Percentiles rank a stretch among this genome's conserved stretches.
Conservation (phyloP, 164 flowering plant species). For the Amborella trichopoda region DNA sequence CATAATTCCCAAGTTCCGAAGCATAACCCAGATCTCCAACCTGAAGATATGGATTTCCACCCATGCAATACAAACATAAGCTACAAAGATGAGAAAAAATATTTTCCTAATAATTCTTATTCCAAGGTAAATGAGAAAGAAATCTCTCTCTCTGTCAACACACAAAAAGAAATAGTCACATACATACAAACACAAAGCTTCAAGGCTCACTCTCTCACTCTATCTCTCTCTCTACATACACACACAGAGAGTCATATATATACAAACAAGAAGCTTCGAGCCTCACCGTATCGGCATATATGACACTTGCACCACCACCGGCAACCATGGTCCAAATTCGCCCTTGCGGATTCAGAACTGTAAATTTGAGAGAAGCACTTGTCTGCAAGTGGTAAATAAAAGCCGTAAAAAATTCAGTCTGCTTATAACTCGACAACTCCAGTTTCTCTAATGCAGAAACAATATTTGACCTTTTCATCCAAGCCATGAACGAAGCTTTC, state of each 20-base stretch:
- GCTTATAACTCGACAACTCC: no score
- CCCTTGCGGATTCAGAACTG: constrained; percentile 84
- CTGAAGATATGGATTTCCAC: constrained; percentile 17
- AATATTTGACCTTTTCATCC: constrained; percentile 98
- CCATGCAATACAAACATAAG: background rate
- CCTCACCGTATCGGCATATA: constrained; percentile 82
- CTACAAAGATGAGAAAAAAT: background rate
- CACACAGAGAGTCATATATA: no score
- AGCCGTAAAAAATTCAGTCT: no score
- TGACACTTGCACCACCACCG: constrained; percentile 97
- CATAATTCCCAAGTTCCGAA: constrained; percentile 87
- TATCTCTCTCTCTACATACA: no score
- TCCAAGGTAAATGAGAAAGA: background rate
- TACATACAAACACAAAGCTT: no score
- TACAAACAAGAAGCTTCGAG: no score
- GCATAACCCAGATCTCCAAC: constrained; percentile 96
- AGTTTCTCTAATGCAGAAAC: no score
- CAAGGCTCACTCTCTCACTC: no score
- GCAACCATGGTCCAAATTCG: constrained; percentile 98
- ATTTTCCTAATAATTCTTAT: background rate
- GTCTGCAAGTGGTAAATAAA: constrained; percentile 40
- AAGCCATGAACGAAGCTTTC: constrained; percentile 80
- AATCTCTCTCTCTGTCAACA: no score
- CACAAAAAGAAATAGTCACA: no score
- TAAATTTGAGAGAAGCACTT: constrained; percentile 89